Evolutionary conservation across 768 basidiomycete genomes (phyloP), one percentile per base, ranked within the genome.

Genomic region (Flagelloscypha sp.): DNA sequence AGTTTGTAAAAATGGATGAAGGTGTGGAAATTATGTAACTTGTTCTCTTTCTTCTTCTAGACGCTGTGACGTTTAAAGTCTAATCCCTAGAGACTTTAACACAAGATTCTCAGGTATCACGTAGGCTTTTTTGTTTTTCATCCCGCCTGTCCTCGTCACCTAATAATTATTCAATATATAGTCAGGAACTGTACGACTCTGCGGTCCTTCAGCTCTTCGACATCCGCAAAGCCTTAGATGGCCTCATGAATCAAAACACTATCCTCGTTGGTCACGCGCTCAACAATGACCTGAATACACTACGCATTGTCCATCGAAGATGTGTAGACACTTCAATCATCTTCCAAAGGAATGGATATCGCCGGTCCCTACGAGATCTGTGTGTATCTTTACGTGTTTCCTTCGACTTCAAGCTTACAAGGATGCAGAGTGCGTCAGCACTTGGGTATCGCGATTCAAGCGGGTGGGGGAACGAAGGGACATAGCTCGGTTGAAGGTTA

Each of bases 271-370:
- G 94, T 2, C 84, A 85, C 57, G 86, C 81, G 1, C 67, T 98
- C 13, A 94, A 98, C 43, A 98, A 98, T 55, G 95, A 99, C 53
- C 61, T 99, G 45, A 85, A 82, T 54, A 83, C 94, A 6, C 61
- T 99, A 43, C 72, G 95, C 11, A 77, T 98, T 48, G 60, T 98
- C 1, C 95, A 99, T 54, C 69, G 73, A 40, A 74, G 66, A 42
- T 80, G 89, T 41, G 70, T 99, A 20, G 95, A 99, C 49, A 98
- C 95, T 0, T 82, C 77, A 0, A 61, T 84, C 11, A 62, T 98
- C 10, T 94, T 93, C 49, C 90, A n/a, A n/a, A 57, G 79, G 0
- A 66, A 74, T 8, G 93, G 94, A 4, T 94, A 78, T 53, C 70
- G 90, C 19, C 70, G 84, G 27, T 78, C 92, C 1, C 62, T 99